Conservation (phyloP, 345 rosid genomes). For the Populus alba region DNA sequence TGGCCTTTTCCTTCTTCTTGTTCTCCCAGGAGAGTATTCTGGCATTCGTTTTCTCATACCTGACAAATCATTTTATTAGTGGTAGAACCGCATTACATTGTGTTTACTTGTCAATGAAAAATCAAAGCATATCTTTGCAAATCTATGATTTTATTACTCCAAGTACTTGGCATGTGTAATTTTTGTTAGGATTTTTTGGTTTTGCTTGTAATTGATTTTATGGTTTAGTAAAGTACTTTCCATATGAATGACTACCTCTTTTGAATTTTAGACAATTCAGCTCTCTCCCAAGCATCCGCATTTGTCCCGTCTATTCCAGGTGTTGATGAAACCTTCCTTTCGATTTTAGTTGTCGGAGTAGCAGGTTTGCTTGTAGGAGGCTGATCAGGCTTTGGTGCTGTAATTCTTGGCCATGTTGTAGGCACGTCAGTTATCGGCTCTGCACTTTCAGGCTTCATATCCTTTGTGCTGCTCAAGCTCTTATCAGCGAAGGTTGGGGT, state of each 20-base stretch:
- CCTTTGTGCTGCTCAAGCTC: conserved; percentile 12
- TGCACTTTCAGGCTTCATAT: conserved; percentile 12
- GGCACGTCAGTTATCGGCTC: not conserved
- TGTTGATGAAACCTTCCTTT: conserved; percentile 15
- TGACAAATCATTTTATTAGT: conserved; percentile 27
- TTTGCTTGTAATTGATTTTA: not conserved
- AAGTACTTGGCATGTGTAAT: not conserved
- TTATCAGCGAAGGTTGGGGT: conserved; percentile 6
- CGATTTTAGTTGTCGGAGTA: conserved; percentile 9
- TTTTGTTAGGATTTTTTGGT: not conserved
- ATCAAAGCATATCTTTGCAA: not conserved
- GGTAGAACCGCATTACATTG: not conserved
- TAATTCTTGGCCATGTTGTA: conserved; percentile 1
- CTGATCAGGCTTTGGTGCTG: conserved; percentile 17
- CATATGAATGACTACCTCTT: conserved; percentile 32
- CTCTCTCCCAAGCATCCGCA: conserved; percentile 63
- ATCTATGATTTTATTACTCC: not conserved
- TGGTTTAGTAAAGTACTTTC: not conserved
- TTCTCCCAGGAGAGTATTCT: conserved; percentile 62
- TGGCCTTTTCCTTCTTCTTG: conserved; percentile 54
- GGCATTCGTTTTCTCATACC: conserved; percentile 47
- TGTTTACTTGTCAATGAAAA: not conserved
- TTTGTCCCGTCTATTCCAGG: conserved; percentile 20
- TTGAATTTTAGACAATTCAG: conserved; percentile 46
- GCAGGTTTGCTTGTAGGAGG: conserved; percentile 19